These are phyloP conservation scores for Curvularia hawaiiensis DNA, from an alignment of 2,329 filamentous ascomycete genomes.

Conservation along the genomic window DNA sequence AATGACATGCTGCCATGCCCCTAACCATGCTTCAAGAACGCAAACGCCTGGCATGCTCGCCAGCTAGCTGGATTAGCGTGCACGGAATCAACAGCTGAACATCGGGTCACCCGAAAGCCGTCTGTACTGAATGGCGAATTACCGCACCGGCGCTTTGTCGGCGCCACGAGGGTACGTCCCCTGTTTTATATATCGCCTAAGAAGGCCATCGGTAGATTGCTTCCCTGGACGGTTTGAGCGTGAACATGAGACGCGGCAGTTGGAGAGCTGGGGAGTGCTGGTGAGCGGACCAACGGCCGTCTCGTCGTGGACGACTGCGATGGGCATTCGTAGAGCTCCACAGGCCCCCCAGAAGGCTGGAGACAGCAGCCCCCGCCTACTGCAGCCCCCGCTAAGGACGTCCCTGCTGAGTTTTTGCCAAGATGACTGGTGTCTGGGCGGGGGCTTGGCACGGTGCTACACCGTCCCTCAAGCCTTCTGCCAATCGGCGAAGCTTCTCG, in stretches of 20 bases:
- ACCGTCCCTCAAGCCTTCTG: constrained; percentile 2
- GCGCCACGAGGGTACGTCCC: not conserved
- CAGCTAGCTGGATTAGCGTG: constrained; percentile 5
- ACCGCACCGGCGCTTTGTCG: not conserved
- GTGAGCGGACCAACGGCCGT: not conserved
- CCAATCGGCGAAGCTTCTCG: constrained; percentile 11
- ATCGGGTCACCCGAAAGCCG: constrained; percentile 2
- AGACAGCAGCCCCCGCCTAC: not conserved
- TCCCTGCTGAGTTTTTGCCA: not conserved
- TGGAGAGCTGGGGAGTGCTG: not conserved
- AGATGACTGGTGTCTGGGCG: not conserved
- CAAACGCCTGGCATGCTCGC: constrained; percentile 4
- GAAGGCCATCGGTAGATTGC: not conserved
- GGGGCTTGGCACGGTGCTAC: not conserved
- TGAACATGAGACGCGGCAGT: not conserved
- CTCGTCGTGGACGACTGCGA: not conserved
- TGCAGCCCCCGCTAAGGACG: not conserved
- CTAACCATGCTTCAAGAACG: constrained; percentile 2
- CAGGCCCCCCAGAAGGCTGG: not conserved
- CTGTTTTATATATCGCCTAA: not conserved
- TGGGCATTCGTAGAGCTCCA: not conserved
- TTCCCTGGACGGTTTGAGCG: not conserved
- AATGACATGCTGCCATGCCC: constrained; percentile 3
- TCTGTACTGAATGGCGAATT: constrained; percentile 2
- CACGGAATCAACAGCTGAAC: not conserved